Conservation (phyloP, 2,329 filamentous ascomycete genomes). For the Setomelanomma holmii region DNA sequence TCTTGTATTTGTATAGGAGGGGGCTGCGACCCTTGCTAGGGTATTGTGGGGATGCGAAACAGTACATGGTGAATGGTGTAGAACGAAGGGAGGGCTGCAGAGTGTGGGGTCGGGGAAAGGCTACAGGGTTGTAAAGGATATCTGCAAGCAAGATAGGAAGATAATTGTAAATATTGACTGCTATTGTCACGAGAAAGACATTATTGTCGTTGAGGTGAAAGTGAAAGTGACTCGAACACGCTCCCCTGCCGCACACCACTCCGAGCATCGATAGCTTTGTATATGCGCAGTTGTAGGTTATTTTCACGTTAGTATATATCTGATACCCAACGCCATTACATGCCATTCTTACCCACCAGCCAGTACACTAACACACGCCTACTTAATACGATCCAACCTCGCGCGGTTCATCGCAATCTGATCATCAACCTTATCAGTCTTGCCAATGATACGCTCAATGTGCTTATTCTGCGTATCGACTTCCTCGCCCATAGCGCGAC, state of each 20-base stretch:
- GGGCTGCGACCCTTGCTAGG: not conserved
- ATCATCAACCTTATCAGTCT: slow-evolving; percentile 82
- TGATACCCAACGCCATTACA: not conserved
- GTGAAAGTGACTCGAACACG: not conserved
- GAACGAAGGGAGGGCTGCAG: too few relatives aligned
- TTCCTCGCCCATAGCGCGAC: slow-evolving; percentile 75
- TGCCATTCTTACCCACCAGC: not conserved
- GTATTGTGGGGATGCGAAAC: not conserved
- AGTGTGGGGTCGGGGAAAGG: not conserved
- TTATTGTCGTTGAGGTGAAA: not conserved
- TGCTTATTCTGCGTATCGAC: slow-evolving; percentile 78
- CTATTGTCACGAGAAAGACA: not conserved
- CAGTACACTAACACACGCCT: slow-evolving; percentile 12
- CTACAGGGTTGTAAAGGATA: not conserved
- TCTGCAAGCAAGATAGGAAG: not conserved
- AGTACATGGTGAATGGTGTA: not conserved
- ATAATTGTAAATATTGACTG: not conserved
- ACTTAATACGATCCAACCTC: slow-evolving; percentile 69
- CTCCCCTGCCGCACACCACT: not conserved
- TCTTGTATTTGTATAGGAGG: not conserved
- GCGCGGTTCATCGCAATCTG: slow-evolving; percentile 80
- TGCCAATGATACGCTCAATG: slow-evolving; percentile 77
- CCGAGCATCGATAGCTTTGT: not conserved
- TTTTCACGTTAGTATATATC: not conserved
- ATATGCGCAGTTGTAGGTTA: not conserved